Base-by-base conservation (phyloP, 2,329 filamentous ascomycete genomes). In the Penicillium occitanis region DNA sequence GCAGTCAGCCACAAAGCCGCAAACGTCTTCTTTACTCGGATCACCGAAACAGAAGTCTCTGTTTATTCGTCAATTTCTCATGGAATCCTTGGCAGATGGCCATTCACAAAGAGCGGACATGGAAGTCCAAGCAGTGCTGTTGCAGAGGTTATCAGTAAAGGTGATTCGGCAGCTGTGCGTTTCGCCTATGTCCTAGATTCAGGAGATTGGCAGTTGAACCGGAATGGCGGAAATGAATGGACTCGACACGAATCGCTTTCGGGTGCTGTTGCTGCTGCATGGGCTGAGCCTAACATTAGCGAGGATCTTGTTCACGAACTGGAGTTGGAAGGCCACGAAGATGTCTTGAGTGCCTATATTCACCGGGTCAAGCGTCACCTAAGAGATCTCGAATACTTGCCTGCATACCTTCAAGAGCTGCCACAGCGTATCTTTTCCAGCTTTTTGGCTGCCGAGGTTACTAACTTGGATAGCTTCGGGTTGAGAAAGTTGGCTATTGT, bases 1-100 rank as follows among this genome's bases (percentile, higher is more conserved):
- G 90, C 93, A 0, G 90, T 88, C 0, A 95, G 90, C 78, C 91
- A 88, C 1, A 86, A 87, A 48, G 90, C 89, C 67, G 88, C 90
- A 22, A 93, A 95, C 72, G 90, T 97, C 7, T 97, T 92, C 80
- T 97, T 98, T 76, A 93, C 91, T 1, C 88, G 93, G 67, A 84
- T 95, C 68, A 93, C 91, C 0, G 82, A 88, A 40, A 87, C 90
- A 8, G 91, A 96, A 73, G 83, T 92, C 2, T 83, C 86, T 35
- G 83, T 97, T 30, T 84, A 91, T 5, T 92, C 91, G 1, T 96
- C 93, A 0, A 83, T 83, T 33, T 95, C 92, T 0, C 87, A 93
- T 70, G 88, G 85, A n/a, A 80, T 93, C 46, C 82, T 97, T 37
- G 90, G 88, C 14, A 86, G 88, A 63, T 97, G 92, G 92, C 78